Base-by-base conservation (phyloP, 163 green algal species). In the Volvox carteri region DNA sequence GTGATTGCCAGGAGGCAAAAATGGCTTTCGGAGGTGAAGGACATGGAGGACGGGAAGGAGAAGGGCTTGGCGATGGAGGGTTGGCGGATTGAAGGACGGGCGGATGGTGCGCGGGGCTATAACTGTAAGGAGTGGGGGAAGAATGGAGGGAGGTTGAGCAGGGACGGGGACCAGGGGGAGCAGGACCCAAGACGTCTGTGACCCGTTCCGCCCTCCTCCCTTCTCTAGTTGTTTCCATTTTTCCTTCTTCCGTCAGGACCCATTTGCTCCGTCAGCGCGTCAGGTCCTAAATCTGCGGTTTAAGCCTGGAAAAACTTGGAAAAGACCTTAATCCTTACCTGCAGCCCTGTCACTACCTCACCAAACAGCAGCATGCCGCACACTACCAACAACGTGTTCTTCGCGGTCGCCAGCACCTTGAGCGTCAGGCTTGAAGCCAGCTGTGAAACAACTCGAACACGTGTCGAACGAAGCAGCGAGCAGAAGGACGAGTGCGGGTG, bases 361-460 rank as follows among this genome's bases (percentile, higher is more conserved):
- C 78, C 73, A n/a, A 98, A 90, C 74, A 98, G 93, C n/a, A 96
- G 74, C 19, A 98, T 92, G 35, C 96, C 95, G 30, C 96, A 93
- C 44, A 95, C 91, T 46, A 99, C 96, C 37, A 99, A 92, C 87
- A 98, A 37, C 0, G 95, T 93, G 88, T 98, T 99, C 91, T 99
- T 98, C 28, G 97, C 94, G 1, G 96, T 98, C 2, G 94, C 95
- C 50, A 98, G 88, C 44, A 98, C 95, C 93, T 96, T 90, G 68
- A 87, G 81, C 35, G 81, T 87, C 46, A 87, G 67, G 28, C 65
- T 80, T 21, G 62, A 79, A 5, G 81, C 81, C 21, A 87, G 33
- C 19, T 90, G 78, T 85, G 93, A 90, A 3, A 23, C n/a, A 67
- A 23, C 28, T n/a, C 19, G 56, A n/a, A n/a, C n/a, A n/a, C n/a